Conservation (phyloP, 2,329 filamentous ascomycete species). For the Trichoderma aggressivum region DNA sequence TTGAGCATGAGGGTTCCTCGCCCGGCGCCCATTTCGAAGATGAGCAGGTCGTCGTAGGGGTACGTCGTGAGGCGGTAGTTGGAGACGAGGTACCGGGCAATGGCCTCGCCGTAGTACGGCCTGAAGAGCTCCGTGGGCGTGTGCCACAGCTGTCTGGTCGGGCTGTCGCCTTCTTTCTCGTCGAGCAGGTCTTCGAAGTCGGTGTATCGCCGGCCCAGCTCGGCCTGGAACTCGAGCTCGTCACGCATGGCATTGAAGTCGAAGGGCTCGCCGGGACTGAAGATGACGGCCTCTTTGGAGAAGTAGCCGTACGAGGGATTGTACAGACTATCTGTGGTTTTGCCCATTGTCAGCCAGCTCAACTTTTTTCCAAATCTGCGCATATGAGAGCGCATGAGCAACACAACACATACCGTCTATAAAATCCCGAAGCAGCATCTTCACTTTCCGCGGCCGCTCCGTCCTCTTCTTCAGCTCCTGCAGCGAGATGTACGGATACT, state of each 20-base stretch:
- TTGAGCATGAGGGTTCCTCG: slow-evolving; percentile 98
- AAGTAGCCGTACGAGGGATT: slow-evolving; percentile 96
- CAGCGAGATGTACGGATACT: slow-evolving; percentile 83
- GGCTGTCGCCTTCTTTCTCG: slow-evolving; percentile 60
- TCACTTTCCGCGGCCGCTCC: slow-evolving; percentile 80
- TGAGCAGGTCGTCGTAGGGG: slow-evolving; percentile 93
- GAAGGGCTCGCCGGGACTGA: slow-evolving; percentile 88
- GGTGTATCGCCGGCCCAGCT: slow-evolving; percentile 76
- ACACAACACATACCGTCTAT: slow-evolving; percentile 68
- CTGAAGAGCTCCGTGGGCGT: slow-evolving; percentile 96
- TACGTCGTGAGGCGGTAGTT: slow-evolving; percentile 95
- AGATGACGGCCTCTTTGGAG: slow-evolving; percentile 94
- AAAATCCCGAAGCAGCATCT: slow-evolving; percentile 97
- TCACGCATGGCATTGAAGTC: slow-evolving; percentile 78
- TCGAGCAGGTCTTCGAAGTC: slow-evolving; percentile 90
- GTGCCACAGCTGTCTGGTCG: slow-evolving; percentile 90
- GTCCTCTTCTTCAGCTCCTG: slow-evolving; percentile 67
- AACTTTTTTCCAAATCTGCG: background rate
- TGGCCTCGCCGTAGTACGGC: slow-evolving; percentile 93
- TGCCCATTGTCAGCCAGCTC: background rate
- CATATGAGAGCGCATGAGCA: slow-evolving; percentile 25
- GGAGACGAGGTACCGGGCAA: slow-evolving; percentile 90
- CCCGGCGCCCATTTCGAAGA: slow-evolving; percentile 98
- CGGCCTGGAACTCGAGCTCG: slow-evolving; percentile 77
- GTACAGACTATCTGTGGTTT: slow-evolving; percentile 74